Percentiles rank a stretch among this genome's conserved stretches.
Evolutionary conservation across 169 alveolate species (phyloP).

Genomic region (Pseudocohnilembus persalinus): DNA sequence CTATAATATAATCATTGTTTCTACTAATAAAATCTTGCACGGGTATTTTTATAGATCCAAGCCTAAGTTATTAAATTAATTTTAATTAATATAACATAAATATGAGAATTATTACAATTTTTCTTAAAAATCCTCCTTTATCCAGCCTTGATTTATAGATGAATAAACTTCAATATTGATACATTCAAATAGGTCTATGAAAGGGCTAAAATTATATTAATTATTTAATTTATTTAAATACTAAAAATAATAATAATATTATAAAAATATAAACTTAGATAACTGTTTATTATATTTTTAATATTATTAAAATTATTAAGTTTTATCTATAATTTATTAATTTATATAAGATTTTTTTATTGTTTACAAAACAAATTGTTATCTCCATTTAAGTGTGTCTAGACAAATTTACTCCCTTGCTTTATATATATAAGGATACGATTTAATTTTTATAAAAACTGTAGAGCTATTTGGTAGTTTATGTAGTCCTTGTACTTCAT

Average conservation of each 20-base stretch:
- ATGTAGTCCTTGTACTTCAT: not conserved
- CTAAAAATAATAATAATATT: no score
- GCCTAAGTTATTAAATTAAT: not conserved
- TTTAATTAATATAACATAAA: no score
- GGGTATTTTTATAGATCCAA: not conserved
- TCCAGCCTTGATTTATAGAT: not conserved
- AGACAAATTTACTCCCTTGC: not conserved
- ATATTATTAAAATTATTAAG: no score
- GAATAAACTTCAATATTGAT: not conserved
- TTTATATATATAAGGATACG: not conserved
- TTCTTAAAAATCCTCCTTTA: not conserved
- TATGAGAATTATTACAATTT: not conserved
- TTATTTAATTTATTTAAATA: no score
- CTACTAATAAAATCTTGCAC: not conserved
- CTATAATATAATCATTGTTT: not conserved
- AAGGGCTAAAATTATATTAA: not conserved
- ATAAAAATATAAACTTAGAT: no score
- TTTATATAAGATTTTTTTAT: no score
- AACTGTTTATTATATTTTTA: no score
- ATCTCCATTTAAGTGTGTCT: not conserved
- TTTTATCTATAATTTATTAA: no score
- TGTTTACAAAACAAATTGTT: not conserved
- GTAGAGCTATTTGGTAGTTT: not conserved
- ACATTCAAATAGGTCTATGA: not conserved
- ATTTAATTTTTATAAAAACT: not conserved